phyloP scores from a whole-genome alignment of 2,329 filamentous ascomycete genomes.

The Sclerotinia sclerotiorum region DNA sequence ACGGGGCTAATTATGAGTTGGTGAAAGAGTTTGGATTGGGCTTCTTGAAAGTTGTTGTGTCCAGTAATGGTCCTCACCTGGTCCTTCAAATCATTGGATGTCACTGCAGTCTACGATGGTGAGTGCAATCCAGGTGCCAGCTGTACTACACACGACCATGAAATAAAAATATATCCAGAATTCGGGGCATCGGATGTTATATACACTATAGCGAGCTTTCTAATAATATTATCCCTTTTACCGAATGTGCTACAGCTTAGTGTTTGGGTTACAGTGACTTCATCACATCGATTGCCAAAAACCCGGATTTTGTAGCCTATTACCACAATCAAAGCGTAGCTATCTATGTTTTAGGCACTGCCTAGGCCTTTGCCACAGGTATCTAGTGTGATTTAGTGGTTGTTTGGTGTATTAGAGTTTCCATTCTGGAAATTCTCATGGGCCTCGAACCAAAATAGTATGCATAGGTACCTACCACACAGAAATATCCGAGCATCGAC shows the following conservation, averaged over 20 bases:
- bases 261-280: background rate
- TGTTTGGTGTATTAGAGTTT: background rate
- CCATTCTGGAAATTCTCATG: background rate
- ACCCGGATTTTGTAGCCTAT: background rate
- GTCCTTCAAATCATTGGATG: background rate
- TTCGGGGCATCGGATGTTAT: background rate
- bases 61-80: background rate
- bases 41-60: background rate
- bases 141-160: too few relatives aligned
- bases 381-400: background rate
- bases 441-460: background rate
- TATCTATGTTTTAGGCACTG: background rate
- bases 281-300: background rate
- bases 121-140: background rate
- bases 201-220: background rate
- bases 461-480: background rate
- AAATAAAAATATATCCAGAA: too few relatives aligned
- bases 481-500: slow-evolving; percentile 9
- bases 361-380: background rate
- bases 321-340: too few relatives aligned
- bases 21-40: background rate
- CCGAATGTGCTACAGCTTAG: background rate
- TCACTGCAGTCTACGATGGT: background rate
- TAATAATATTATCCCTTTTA: background rate
- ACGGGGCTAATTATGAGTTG: background rate